phyloP scores from a whole-genome alignment of 441 rosid species.

The Melastoma candidum region DNA sequence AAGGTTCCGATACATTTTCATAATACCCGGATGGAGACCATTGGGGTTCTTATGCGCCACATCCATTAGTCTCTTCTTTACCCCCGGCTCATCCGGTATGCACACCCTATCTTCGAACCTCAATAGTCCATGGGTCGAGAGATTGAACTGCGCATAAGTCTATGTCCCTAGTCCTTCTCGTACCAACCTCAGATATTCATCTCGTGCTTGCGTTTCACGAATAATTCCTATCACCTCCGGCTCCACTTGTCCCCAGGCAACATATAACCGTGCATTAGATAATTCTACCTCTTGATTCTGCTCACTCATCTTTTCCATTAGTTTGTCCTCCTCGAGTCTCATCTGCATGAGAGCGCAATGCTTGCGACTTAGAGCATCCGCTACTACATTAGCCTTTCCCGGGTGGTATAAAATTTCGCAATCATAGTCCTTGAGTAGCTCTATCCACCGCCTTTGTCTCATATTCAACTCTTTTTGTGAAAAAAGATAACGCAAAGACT shows the following conservation, averaged over 20 bases:
- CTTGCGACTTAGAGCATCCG: neutral
- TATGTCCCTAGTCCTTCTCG: too few relatives aligned
- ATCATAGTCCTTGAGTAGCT: neutral
- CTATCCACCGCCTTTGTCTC: neutral
- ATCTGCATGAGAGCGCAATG: neutral
- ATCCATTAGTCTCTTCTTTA: neutral
- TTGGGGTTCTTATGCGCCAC: neutral
- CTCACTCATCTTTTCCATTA: neutral
- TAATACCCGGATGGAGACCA: neutral
- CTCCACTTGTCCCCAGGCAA: too few relatives aligned
- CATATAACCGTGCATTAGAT: too few relatives aligned
- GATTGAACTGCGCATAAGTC: too few relatives aligned
- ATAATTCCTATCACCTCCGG: too few relatives aligned
- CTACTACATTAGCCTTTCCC: neutral
- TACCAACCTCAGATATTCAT: too few relatives aligned
- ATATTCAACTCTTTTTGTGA: neutral
- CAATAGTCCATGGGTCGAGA: too few relatives aligned
- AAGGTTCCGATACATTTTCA: neutral
- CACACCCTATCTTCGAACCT: too few relatives aligned
- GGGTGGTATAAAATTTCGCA: neutral
- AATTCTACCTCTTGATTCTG: neutral
- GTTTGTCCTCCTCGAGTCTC: neutral
- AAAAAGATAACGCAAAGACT: too few relatives aligned
- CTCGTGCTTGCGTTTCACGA: too few relatives aligned
- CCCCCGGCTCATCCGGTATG: too few relatives aligned